These are phyloP conservation scores for Zygosaccharomyces sapae DNA, from an alignment of 1,139 yeast genomes.

Conservation along the genomic window DNA sequence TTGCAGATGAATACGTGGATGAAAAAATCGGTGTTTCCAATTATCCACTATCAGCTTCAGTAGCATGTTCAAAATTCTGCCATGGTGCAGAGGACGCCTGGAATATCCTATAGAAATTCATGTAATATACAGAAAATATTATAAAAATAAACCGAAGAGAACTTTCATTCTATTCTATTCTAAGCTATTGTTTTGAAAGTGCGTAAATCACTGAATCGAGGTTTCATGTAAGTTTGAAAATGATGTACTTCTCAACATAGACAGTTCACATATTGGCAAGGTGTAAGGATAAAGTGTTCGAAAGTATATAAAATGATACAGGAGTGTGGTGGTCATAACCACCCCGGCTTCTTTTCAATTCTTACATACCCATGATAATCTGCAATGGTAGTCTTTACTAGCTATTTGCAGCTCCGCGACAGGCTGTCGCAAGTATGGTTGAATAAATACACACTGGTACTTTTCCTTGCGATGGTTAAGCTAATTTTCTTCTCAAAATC, in stretches of 20 bases:
- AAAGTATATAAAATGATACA: not conserved
- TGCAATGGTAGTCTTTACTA: slow-evolving; percentile 8
- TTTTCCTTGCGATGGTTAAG: slow-evolving; percentile 48
- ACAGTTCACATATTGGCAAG: not conserved
- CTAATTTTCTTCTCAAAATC: slow-evolving; percentile 47
- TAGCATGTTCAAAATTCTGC: slow-evolving; percentile 96
- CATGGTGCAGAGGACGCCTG: slow-evolving; percentile 99
- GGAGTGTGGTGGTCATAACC: not conserved
- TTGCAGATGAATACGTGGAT: slow-evolving; percentile 95
- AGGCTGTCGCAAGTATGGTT: slow-evolving; percentile 55
- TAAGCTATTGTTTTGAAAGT: not conserved
- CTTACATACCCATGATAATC: not conserved
- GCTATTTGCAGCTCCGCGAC: slow-evolving; percentile 46
- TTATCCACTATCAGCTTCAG: slow-evolving; percentile 94
- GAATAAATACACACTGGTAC: slow-evolving; percentile 49
- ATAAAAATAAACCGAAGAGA: not conserved
- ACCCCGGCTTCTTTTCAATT: slow-evolving; percentile 5
- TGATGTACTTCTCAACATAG: not conserved
- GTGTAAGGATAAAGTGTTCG: not conserved
- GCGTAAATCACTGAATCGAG: not conserved
- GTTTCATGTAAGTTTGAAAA: slow-evolving; percentile 4
- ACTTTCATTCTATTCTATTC: not conserved
- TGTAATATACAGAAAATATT: slow-evolving; percentile 7
- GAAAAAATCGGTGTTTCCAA: slow-evolving; percentile 94
- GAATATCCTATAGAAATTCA: slow-evolving; percentile 55